Evolutionary conservation across 2,329 filamentous ascomycete species (phyloP).

Genomic region (Cladosporium velox): DNA sequence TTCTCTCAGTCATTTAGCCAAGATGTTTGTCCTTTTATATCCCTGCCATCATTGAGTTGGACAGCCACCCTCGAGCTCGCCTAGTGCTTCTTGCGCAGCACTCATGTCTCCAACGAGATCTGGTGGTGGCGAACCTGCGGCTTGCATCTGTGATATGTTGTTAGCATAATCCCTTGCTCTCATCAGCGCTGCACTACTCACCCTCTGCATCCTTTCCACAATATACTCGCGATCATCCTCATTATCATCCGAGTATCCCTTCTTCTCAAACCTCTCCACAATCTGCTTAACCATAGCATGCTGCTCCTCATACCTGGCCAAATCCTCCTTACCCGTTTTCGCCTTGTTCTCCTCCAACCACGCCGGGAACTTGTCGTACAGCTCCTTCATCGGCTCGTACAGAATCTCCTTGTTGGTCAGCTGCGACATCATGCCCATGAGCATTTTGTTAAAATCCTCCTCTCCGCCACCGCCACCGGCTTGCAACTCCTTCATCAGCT

Average conservation of each 20-base stretch:
- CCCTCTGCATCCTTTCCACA: constrained; percentile 97
- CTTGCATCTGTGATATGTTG: constrained; percentile 79
- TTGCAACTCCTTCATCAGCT: constrained; percentile 88
- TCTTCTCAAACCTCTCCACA: constrained; percentile 82
- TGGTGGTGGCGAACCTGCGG: constrained; percentile 81
- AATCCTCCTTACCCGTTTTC: constrained; percentile 71
- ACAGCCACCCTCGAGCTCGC: constrained; percentile 61
- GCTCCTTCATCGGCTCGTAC: constrained; percentile 98
- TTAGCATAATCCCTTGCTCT: background rate
- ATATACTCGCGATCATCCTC: constrained; percentile 84
- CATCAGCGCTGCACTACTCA: constrained; percentile 46
- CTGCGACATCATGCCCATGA: constrained; percentile 98
- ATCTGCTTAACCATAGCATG: constrained; percentile 80
- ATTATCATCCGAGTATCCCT: constrained; percentile 79
- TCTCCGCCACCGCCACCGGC: constrained; percentile 60
- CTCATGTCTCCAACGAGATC: constrained; percentile 91
- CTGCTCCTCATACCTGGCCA: constrained; percentile 80
- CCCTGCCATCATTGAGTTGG: constrained; percentile 56
- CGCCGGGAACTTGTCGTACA: constrained; percentile 85
- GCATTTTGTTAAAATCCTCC: constrained; percentile 90
- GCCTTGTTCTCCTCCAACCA: constrained; percentile 81
- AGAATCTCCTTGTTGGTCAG: constrained; percentile 97
- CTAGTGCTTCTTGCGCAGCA: constrained; percentile 69
- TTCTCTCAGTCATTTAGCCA: constrained; percentile 2
- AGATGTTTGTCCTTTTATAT: background rate